Evolutionary conservation across 176 grass and related monocot genomes (phyloP).

Genomic region (Bromus sterilis): DNA sequence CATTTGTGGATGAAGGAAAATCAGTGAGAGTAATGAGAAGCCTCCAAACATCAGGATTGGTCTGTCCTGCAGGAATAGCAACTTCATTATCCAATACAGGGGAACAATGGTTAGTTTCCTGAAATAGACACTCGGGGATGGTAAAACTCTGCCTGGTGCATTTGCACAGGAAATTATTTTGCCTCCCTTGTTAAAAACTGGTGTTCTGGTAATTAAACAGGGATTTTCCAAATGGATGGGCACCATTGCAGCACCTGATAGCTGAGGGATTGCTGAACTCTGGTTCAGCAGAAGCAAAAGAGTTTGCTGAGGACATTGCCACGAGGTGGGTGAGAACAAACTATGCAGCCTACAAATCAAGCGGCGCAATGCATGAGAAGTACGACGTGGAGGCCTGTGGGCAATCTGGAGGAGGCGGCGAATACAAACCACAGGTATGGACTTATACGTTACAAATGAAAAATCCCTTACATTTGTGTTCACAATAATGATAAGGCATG

Average conservation of each 20-base stretch:
- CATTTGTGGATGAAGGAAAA: constrained; percentile 22
- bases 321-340: constrained; percentile 94
- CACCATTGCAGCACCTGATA: constrained; percentile 86
- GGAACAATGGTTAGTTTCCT: constrained; percentile 73
- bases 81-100: constrained; percentile 69
- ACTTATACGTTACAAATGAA: not conserved
- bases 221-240: constrained; percentile 98
- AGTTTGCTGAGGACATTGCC: constrained; percentile 61
- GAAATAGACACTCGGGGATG: not conserved
- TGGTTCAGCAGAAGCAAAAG: constrained; percentile 46
- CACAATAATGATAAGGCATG: not conserved
- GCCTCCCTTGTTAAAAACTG: not conserved
- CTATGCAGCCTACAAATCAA: constrained; percentile 58
- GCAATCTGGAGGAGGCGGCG: constrained; percentile 64
- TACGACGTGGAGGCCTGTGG: constrained; percentile 66
- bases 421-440: constrained; percentile 89
- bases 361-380: constrained; percentile 82
- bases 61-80: constrained; percentile 66
- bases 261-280: constrained; percentile 51
- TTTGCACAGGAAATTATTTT: not conserved
- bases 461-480: not conserved
- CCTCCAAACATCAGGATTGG: constrained; percentile 64
- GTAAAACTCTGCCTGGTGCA: not conserved
- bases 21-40: constrained; percentile 49
- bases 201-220: constrained; percentile 25